A percentile compares a stretch with the other conserved stretches of the same genome.
These are phyloP conservation scores for Phyllosticta citriasiana DNA, from an alignment of 2,329 filamentous ascomycete species.

Conservation along the genomic window DNA sequence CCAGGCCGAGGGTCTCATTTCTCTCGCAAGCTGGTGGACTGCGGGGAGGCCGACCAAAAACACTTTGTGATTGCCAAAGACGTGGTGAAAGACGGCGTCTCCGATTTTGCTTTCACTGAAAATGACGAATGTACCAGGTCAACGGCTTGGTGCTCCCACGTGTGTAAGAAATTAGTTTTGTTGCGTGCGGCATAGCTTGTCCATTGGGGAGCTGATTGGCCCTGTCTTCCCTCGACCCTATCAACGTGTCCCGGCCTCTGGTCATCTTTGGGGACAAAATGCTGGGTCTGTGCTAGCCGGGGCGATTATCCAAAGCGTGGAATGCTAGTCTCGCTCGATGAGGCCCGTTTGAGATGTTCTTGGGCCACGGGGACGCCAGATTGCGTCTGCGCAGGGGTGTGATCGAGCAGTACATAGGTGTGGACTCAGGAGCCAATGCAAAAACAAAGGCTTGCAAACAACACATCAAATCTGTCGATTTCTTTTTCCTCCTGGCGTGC, in stretches of 20 bases:
- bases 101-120: conserved; percentile 5
- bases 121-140: not conserved
- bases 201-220: not conserved
- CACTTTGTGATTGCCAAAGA: not conserved
- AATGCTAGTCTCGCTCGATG: conserved; percentile 4
- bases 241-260: not conserved
- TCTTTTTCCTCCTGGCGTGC: not conserved
- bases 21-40: not conserved
- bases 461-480: not conserved
- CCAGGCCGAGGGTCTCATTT: not conserved
- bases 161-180: conserved; percentile 7
- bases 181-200: conserved; percentile 5
- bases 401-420: not conserved
- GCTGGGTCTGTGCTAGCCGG: conserved; percentile 5
- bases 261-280: not conserved
- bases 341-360: conserved; percentile 9
- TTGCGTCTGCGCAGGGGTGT: not conserved
- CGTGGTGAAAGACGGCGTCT: conserved; percentile 3
- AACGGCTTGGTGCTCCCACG: conserved; percentile 4
- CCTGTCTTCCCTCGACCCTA: not conserved
- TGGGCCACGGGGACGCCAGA: not conserved
- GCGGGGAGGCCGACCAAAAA: not conserved
- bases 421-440: not conserved
- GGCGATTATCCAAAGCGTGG: conserved; percentile 1
- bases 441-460: not conserved